These are phyloP conservation scores for Colletotrichum neosansevieriae DNA, from an alignment of 2,329 filamentous ascomycete species.

Conservation along the genomic window DNA sequence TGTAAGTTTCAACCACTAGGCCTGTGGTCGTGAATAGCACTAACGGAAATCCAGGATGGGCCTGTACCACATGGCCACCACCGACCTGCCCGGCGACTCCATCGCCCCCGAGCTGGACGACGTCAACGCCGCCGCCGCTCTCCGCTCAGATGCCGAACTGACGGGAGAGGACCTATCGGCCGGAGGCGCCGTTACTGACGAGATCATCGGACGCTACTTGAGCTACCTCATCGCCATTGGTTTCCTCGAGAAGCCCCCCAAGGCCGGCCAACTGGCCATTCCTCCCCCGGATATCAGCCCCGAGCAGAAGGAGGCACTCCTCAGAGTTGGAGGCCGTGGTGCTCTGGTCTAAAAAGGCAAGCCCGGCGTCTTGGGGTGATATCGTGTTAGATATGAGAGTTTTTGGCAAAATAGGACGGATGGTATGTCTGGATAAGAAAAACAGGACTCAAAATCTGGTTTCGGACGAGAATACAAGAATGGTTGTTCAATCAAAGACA, in stretches of 20 bases:
- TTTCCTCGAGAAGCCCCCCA: slow-evolving; percentile 42
- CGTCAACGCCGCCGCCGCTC: slow-evolving; percentile 67
- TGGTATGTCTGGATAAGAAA: neutral
- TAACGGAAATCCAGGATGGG: slow-evolving; percentile 58
- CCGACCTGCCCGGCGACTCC: slow-evolving; percentile 75
- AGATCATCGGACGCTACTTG: slow-evolving; percentile 69
- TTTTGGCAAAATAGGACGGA: neutral
- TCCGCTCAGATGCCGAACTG: slow-evolving; percentile 66
- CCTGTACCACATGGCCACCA: slow-evolving; percentile 78
- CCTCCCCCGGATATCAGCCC: slow-evolving; percentile 57
- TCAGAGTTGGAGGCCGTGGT: slow-evolving; percentile 25
- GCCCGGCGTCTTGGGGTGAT: neutral
- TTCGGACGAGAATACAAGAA: neutral
- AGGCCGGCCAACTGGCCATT: slow-evolving; percentile 51
- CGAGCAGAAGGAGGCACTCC: slow-evolving; percentile 34
- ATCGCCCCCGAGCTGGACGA: slow-evolving; percentile 82
- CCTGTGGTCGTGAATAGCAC: neutral
- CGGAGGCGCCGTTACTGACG: slow-evolving; percentile 66
- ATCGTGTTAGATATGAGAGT: neutral
- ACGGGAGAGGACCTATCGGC: slow-evolving; percentile 63
- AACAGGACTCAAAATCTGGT: neutral
- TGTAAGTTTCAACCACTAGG: slow-evolving; percentile 35
- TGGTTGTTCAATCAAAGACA: neutral
- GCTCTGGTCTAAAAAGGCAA: slow-evolving; percentile 12
- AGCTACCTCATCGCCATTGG: slow-evolving; percentile 55